Base-by-base conservation (phyloP, 495 filamentous ascomycete genomes). In the Parachaetomium inaequale region DNA sequence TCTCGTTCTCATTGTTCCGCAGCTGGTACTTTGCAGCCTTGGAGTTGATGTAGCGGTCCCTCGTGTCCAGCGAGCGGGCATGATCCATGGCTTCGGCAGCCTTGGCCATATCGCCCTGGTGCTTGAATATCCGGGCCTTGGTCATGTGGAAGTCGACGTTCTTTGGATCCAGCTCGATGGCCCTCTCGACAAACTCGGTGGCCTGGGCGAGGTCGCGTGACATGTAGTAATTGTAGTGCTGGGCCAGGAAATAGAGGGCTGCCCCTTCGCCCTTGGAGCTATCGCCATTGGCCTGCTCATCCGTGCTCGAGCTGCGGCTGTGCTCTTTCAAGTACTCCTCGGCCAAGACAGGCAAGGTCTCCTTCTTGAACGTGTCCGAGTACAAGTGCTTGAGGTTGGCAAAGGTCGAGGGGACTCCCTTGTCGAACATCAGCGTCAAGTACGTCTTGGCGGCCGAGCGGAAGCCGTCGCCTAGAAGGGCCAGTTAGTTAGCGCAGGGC, bases 21-120 rank as follows among this genome's bases (percentile, higher is more conserved):
- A 99, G 83, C 69, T 93, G 92, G 72, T 99, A 99, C 73, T 99
- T 98, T 32, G 95, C 92, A 23, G 91, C 88, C 78, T 99, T 99
- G 53, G 91, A 91, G 79, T 99, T 99, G 79, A 98, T 98, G 72
- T 96, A 94, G 26, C 94, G 89, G 71, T 99, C 94, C 75, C 85
- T 89, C 50, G 86, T 84, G 69, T 99, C 94, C 59, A 97, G 78
- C 36, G 82, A 78, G 32, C 94, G 84, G 7, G 95, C 94, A 58
- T 91, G 79, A 64, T 96, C 88, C 92, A 99, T 98, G 31, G 84
- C 84, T 64, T 91, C 86, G 1, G 92, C 84, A 7, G 94, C 95
- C 76, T 91, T 91, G 63, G 84, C 79, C 1, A 82, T 74, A 70
- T 96, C 85, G 15, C 94, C 94, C 59, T 85, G 81, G 71, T 99